Conservation (phyloP, 129 eudicot species). For the carrot (Daucus carota) region DH1_v3.0 NC_030381.2:28491001-28491500, state of each 20-base stretch:
- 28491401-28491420: slow-evolving; percentile 32
- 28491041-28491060: background rate
- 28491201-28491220: slow-evolving; percentile 4
- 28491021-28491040: background rate
- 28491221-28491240: slow-evolving; percentile 20
- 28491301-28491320: slow-evolving; percentile 48
- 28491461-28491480: background rate
- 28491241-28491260: slow-evolving; percentile 33
- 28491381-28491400: slow-evolving; percentile 24
- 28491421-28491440: slow-evolving; percentile 13
- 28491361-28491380: slow-evolving; percentile 17
- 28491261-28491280: slow-evolving; percentile 28
- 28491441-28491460: slow-evolving; percentile 8
- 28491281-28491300: slow-evolving; percentile 12
- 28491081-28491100: background rate
- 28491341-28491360: background rate
- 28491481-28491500: background rate
- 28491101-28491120: background rate
- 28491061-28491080: background rate
- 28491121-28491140: background rate
- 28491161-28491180: too few species aligned
- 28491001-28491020: background rate
- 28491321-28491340: slow-evolving; percentile 28
- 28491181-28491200: too few species aligned
- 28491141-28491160: too few species aligned